Conservation (phyloP, 2,329 filamentous ascomycete genomes). For the Alternaria hordeiaustralica region DNA sequence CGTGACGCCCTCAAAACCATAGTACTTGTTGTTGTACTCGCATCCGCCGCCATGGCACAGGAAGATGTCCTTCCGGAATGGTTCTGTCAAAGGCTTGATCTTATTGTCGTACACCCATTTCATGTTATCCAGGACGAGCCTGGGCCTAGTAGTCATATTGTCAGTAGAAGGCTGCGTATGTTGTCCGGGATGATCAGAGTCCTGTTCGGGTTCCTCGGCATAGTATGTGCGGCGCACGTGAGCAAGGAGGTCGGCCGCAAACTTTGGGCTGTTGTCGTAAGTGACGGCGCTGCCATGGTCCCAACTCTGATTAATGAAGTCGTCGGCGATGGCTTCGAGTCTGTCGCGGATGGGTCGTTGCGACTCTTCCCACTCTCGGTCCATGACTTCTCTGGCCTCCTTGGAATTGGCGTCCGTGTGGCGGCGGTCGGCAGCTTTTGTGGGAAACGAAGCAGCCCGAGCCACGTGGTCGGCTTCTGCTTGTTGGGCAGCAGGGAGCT, state of each 20-base stretch:
- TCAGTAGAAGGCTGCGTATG: slow-evolving; percentile 12
- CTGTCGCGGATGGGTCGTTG: slow-evolving; percentile 71
- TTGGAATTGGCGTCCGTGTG: slow-evolving; percentile 57
- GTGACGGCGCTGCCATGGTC: slow-evolving; percentile 67
- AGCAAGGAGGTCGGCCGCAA: slow-evolving; percentile 75
- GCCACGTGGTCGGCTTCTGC: slow-evolving; percentile 60
- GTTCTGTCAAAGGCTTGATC: slow-evolving; percentile 72
- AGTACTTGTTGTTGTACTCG: slow-evolving; percentile 68
- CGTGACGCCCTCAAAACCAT: slow-evolving; percentile 78
- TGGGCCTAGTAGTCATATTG: slow-evolving; percentile 60
- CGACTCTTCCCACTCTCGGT: slow-evolving; percentile 73
- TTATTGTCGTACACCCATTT: slow-evolving; percentile 84
- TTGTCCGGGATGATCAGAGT: slow-evolving; percentile 43
- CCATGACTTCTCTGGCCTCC: slow-evolving; percentile 65
- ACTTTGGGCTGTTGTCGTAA: slow-evolving; percentile 68
- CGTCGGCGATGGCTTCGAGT: slow-evolving; percentile 71
- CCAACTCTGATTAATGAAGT: slow-evolving; percentile 72
- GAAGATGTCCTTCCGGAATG: slow-evolving; percentile 74
- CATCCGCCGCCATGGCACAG: slow-evolving; percentile 71
- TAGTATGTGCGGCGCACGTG: slow-evolving; percentile 73
- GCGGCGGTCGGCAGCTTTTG: slow-evolving; percentile 56
- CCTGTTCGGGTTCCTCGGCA: slow-evolving; percentile 62
- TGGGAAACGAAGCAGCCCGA: slow-evolving; percentile 52
- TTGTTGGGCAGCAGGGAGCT: slow-evolving; percentile 69
- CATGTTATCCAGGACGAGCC: slow-evolving; percentile 81